Evolutionary conservation across 441 rosid species (phyloP).

Genomic region (Theobroma grandiflorum): DNA sequence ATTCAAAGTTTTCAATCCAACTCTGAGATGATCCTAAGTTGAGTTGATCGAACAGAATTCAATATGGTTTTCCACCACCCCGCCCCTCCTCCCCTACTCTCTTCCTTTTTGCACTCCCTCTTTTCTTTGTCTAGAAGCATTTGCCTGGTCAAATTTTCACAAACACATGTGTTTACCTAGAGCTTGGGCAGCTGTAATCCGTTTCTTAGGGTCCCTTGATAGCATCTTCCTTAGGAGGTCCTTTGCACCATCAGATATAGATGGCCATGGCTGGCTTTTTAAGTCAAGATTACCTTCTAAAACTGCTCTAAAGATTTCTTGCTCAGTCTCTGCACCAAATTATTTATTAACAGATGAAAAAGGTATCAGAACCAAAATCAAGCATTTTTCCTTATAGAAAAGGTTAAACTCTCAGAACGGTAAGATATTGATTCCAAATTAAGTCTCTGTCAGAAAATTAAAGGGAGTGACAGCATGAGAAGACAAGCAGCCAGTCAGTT

Average conservation of each 20-base stretch:
- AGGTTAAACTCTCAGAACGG: background rate
- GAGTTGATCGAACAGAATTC: too few species aligned
- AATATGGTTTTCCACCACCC: too few species aligned
- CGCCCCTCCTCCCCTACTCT: too few species aligned
- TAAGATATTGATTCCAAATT: background rate
- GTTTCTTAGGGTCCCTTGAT: slow-evolving; percentile 53
- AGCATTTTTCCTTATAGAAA: background rate
- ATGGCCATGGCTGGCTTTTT: slow-evolving; percentile 58
- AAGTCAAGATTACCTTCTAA: slow-evolving; percentile 54
- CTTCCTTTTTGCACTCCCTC: background rate
- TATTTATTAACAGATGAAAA: slow-evolving; percentile 2
- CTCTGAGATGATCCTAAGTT: too few species aligned
- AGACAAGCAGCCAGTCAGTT: background rate
- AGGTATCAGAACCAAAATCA: background rate
- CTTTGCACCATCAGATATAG: slow-evolving; percentile 59
- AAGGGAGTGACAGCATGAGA: background rate
- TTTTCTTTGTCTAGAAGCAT: background rate
- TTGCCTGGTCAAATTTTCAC: slow-evolving; percentile 12
- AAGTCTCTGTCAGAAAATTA: background rate
- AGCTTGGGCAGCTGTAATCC: slow-evolving; percentile 63
- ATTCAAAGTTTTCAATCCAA: background rate
- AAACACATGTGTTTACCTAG: slow-evolving; percentile 50
- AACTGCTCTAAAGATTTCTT: slow-evolving; percentile 50
- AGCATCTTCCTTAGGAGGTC: slow-evolving; percentile 64
- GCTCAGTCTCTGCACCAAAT: slow-evolving; percentile 55